A percentile compares a stretch with the other conserved stretches of the same genome.
Conservation (phyloP, 441 rosid genomes). For the Eruca vesicaria region DNA sequence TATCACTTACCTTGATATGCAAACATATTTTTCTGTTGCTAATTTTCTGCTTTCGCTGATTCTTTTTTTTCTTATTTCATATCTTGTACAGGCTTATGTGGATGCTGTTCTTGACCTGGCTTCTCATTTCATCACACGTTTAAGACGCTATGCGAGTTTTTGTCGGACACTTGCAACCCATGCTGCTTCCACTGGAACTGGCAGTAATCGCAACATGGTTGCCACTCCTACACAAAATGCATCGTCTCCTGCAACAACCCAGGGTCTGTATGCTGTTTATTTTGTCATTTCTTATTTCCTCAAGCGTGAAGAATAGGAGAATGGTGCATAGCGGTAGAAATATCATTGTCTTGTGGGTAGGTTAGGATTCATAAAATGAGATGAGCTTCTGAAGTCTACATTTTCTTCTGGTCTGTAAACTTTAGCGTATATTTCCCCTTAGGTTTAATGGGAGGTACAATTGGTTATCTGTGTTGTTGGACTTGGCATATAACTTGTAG, state of each 20-base stretch:
- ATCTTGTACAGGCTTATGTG: constrained; percentile 83
- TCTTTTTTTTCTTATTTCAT: background rate
- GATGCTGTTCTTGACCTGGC: constrained; percentile 99
- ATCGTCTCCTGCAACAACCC: constrained; percentile 65
- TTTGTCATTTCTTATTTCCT: constrained; percentile 7
- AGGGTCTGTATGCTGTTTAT: constrained; percentile 55
- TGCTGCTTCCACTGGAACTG: constrained; percentile 95
- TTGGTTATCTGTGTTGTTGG: constrained; percentile 11
- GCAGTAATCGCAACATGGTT: constrained; percentile 83
- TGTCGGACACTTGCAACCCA: constrained; percentile 98
- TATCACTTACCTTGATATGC: background rate
- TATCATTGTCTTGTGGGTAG: background rate
- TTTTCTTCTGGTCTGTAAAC: background rate
- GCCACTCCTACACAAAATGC: constrained; percentile 89
- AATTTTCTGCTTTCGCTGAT: background rate
- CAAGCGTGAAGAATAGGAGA: background rate
- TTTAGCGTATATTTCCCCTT: background rate
- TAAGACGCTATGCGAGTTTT: constrained; percentile 98
- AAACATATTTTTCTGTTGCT: constrained; percentile 3
- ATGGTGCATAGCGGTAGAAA: constrained; percentile 7
- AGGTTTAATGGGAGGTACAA: background rate
- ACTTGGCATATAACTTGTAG: constrained; percentile 13
- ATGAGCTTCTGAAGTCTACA: background rate
- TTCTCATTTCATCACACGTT: constrained; percentile 96
- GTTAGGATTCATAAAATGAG: constrained; percentile 6